These are phyloP conservation scores for Pestalotiopsis sp. DNA, from an alignment of 2,329 filamentous ascomycete species.

Conservation along the genomic window DNA sequence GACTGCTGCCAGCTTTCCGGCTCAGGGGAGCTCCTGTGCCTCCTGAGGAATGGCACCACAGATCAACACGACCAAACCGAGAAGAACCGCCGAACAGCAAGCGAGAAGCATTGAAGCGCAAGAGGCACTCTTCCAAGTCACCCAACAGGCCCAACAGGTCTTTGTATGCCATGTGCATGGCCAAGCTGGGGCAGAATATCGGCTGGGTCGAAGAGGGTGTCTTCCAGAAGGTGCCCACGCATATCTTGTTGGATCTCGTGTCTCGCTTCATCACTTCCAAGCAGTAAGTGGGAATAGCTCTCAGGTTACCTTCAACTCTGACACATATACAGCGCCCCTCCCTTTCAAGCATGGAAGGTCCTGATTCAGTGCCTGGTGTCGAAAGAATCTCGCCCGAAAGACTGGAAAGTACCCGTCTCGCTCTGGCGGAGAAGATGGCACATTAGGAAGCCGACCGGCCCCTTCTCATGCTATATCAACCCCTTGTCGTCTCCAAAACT, in stretches of 20 bases:
- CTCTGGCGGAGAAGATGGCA: not conserved
- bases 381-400: not conserved
- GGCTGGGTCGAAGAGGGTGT: not conserved
- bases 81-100: not conserved
- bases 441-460: not conserved
- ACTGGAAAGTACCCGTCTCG: not conserved
- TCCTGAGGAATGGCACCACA: not conserved
- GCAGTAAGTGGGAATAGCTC: not conserved
- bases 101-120: not conserved
- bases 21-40: not conserved
- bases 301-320: not conserved
- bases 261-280: not conserved
- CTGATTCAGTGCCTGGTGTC: not conserved
- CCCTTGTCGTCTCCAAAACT: constrained; percentile 38
- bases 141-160: not conserved
- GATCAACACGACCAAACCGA: not conserved
- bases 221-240: not conserved
- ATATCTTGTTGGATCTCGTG: constrained; percentile 6
- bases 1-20: not conserved
- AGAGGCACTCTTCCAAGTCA: not conserved
- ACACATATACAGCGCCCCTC: not conserved
- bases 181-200: not conserved
- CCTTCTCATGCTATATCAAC: constrained; percentile 37
- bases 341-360: constrained; percentile 9
- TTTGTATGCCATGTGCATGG: not conserved